Percentiles rank a stretch among this genome's conserved stretches.
phyloP scores from a whole-genome alignment of 768 basidiomycete species.

The Kwoniella dendrophila region DNA sequence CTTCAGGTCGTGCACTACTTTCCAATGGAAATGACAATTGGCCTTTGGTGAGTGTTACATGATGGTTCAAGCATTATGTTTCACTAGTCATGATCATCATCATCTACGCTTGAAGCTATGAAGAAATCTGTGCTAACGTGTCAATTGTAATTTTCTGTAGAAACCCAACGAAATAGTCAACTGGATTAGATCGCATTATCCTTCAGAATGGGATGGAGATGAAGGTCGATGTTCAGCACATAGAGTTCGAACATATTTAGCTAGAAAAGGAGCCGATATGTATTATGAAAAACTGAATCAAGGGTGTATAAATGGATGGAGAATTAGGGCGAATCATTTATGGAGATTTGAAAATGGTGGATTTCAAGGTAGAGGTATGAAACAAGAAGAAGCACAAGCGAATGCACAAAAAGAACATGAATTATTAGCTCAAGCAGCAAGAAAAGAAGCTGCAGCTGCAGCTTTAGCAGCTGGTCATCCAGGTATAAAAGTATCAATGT shows the following conservation, averaged over 20 bases:
- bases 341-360: constrained; percentile 53
- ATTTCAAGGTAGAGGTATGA: constrained; percentile 52
- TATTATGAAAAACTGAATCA: constrained; percentile 54
- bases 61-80: neutral
- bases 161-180: constrained; percentile 54
- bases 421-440: constrained; percentile 36
- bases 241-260: constrained; percentile 51
- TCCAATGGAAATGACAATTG: constrained; percentile 52
- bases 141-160: too few relatives aligned
- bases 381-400: constrained; percentile 50
- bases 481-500: constrained; percentile 44
- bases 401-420: constrained; percentile 43
- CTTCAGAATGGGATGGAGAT: constrained; percentile 52
- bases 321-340: constrained; percentile 50
- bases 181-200: constrained; percentile 52
- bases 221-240: constrained; percentile 52
- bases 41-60: constrained; percentile 42
- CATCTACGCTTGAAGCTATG: neutral
- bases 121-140: too few relatives aligned
- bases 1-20: constrained; percentile 44
- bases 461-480: constrained; percentile 49
- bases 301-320: constrained; percentile 48
- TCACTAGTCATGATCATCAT: neutral
- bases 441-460: constrained; percentile 48
- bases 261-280: constrained; percentile 53